phyloP scores from a whole-genome alignment of 139 green algal genomes.

The Auxenochlorella pyrenoidosa region DNA sequence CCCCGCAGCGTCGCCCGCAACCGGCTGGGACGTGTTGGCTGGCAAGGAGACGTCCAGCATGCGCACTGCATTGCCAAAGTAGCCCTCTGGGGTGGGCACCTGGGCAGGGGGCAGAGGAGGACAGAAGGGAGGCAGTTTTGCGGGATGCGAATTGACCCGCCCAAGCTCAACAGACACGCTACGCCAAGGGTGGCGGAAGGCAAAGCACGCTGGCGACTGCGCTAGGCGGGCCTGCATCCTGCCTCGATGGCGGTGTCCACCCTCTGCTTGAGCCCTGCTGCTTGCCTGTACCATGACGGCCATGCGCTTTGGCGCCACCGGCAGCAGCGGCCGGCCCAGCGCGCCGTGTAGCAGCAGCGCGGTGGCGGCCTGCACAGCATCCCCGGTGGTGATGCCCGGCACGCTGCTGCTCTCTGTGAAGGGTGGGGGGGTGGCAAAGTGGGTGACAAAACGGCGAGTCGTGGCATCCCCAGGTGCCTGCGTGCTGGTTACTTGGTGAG shows the following conservation, averaged over 20 bases:
- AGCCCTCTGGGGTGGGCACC: slow-evolving; percentile 3
- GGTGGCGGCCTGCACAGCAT: slow-evolving; percentile 9
- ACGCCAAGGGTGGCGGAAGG: too few relatives aligned
- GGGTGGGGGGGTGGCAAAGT: not conserved
- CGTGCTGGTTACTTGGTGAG: too few relatives aligned
- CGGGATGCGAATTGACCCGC: too few relatives aligned
- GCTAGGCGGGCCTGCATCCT: too few relatives aligned
- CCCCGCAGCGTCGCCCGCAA: not conserved
- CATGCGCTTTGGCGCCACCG: not conserved
- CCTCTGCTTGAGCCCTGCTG: too few relatives aligned
- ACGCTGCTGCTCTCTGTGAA: not conserved
- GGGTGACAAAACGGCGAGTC: not conserved
- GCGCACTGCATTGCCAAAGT: slow-evolving; percentile 8
- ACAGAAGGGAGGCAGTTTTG: not conserved
- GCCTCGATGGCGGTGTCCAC: too few relatives aligned
- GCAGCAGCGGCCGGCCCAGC: slow-evolving; percentile 13
- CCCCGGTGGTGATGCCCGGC: not conserved
- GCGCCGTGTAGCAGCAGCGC: slow-evolving; percentile 19
- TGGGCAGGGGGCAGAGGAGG: not conserved
- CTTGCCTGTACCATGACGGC: not conserved
- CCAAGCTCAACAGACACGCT: too few relatives aligned
- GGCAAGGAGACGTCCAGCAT: slow-evolving; percentile 10
- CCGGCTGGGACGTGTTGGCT: not conserved
- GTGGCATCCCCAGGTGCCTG: too few relatives aligned
- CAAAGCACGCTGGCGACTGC: too few relatives aligned